phyloP scores from a whole-genome alignment of 495 filamentous ascomycete species.

The Hyaloscypha bicolor region DNA sequence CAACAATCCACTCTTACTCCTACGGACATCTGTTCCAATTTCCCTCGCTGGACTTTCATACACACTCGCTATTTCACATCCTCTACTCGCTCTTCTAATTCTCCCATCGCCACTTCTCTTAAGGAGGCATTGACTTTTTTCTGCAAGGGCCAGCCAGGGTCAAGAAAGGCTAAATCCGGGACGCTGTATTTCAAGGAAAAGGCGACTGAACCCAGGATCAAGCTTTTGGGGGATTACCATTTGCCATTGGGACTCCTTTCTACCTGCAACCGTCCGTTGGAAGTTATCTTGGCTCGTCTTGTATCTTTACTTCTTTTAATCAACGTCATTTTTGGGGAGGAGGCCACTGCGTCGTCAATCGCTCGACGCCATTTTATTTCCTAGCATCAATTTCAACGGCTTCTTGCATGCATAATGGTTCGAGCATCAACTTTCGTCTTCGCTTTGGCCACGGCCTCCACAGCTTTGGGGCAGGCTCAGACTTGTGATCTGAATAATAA shows the following conservation, averaged over 20 bases:
- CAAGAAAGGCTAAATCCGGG: neutral
- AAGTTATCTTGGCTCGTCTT: neutral
- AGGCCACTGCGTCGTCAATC: neutral
- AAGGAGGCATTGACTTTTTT: neutral
- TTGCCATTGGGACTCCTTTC: neutral
- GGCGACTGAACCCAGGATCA: neutral
- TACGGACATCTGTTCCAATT: slow-evolving; percentile 9
- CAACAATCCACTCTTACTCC: neutral
- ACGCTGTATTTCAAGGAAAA: slow-evolving; percentile 7
- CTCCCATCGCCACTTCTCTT: neutral
- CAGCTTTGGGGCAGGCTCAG: slow-evolving; percentile 34
- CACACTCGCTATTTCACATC: neutral
- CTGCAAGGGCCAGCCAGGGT: neutral
- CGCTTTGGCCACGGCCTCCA: slow-evolving; percentile 35
- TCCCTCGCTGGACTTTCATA: slow-evolving; percentile 11
- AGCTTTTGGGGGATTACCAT: neutral
- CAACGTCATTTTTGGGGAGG: neutral
- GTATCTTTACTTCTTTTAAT: slow-evolving; percentile 13
- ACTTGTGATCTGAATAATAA: slow-evolving; percentile 59
- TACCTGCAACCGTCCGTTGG: slow-evolving; percentile 7
- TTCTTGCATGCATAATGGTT: slow-evolving; percentile 30
- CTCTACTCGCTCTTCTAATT: neutral
- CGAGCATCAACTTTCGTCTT: slow-evolving; percentile 29
- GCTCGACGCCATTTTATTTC: neutral
- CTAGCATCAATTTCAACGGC: neutral